Base-by-base conservation (phyloP, 768 basidiomycete genomes). In the Amanita inopinata region DNA sequence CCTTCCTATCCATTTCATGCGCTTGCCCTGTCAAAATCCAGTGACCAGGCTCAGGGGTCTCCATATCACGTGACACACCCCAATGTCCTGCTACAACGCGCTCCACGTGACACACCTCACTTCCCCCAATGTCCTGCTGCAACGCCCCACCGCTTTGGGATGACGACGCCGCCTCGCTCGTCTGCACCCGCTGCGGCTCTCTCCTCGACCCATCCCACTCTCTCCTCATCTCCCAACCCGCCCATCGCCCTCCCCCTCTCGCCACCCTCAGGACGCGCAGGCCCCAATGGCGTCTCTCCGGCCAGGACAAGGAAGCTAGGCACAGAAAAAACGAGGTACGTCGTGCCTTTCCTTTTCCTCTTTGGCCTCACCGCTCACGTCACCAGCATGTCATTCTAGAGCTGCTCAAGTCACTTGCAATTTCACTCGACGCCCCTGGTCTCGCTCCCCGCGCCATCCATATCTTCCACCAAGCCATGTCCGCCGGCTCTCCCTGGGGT, bases 151-250 rank as follows among this genome's bases (percentile, higher is more conserved):
- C 73, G 12, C 58, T 67, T 47, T 76, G 71, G 68, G 70, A 79
- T 59, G 74, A 77, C 50, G 67, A 70, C 23, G 69, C 71, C 19
- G 71, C 69, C 43, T 79, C 80, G 2, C 59, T 67, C 34, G 75
- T 87, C 46, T 89, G 86, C 59, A 73, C 73, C 9, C 39, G 48
- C n/a, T 88, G 86, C 51, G 86, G 80, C 11, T 78, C 77, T n/a
- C 72, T 89, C 14, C 65, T 61, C 7, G 77, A 85, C 51, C 67
- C 83, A 0, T 63, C 69, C 10, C 80, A 80, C 63, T 68, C 67
- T 19, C 60, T 83, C 30, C 73, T 89, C 37, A 66, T 74, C 5
- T 63, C 70, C 17, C 65, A 73, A 48, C 49, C 53, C 15, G 66
- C 69, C 47, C 51, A 62, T 33, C 41, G 54, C 46, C 10, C 53